A percentile compares a stretch with the other conserved stretches of the same genome.
Conservation (phyloP, 2,329 filamentous ascomycete genomes). For the Phialophora verrucosa region DNA sequence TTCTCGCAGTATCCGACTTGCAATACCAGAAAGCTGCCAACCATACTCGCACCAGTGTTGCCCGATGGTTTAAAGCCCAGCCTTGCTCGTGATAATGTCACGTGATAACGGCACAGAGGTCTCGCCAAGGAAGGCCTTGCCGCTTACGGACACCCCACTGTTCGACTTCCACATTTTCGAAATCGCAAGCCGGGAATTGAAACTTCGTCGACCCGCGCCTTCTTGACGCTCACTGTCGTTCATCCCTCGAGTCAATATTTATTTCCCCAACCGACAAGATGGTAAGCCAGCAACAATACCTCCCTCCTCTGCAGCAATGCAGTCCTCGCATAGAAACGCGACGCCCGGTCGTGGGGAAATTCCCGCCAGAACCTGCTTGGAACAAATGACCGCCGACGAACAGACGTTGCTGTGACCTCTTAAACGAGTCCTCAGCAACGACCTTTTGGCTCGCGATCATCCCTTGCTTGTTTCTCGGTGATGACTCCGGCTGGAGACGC, state of each 20-base stretch:
- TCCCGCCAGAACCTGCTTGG: constrained; percentile 25
- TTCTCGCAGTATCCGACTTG: too few relatives aligned
- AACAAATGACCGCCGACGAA: background rate
- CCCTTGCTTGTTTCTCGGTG: constrained; percentile 23
- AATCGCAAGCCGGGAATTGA: constrained; percentile 11
- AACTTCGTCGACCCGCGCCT: constrained; percentile 11
- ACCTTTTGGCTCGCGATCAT: background rate
- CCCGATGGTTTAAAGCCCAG: background rate
- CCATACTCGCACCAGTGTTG: background rate
- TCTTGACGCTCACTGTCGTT: background rate
- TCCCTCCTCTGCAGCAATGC: constrained; percentile 8
- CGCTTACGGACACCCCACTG: constrained; percentile 13
- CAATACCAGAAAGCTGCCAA: too few relatives aligned
- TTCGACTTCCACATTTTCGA: constrained; percentile 21
- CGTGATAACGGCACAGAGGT: background rate
- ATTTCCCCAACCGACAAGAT: constrained; percentile 23
- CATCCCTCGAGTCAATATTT: constrained; percentile 4
- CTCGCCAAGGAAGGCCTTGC: constrained; percentile 22
- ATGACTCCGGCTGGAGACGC: constrained; percentile 33
- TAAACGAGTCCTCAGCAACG: constrained; percentile 29
- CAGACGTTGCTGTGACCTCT: constrained; percentile 28
- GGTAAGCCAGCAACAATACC: constrained; percentile 33
- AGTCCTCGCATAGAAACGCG: constrained; percentile 16
- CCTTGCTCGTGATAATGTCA: background rate
- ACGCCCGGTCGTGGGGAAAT: constrained; percentile 13